Percentiles rank a stretch among this genome's conserved stretches.
These are phyloP conservation scores for Solanum chmielewskii DNA, from an alignment of 257 asterid genomes.

Conservation along the genomic window DNA sequence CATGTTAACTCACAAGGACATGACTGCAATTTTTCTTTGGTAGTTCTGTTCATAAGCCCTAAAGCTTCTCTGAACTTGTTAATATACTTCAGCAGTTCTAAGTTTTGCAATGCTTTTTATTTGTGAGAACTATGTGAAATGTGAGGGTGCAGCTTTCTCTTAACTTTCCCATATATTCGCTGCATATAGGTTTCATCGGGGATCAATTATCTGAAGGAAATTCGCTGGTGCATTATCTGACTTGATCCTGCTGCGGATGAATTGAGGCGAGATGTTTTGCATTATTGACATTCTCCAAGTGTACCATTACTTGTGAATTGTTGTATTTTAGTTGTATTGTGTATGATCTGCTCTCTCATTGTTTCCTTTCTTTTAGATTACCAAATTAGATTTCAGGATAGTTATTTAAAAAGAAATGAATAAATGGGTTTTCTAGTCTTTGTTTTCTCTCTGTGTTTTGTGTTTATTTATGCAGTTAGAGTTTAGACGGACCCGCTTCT, in stretches of 20 bases:
- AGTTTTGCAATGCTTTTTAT: background rate
- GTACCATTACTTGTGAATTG: background rate
- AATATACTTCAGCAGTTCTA: background rate
- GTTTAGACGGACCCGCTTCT: background rate
- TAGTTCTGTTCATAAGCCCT: background rate
- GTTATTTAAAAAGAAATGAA: background rate
- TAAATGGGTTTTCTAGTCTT: background rate
- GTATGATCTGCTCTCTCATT: background rate
- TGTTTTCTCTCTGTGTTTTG: background rate
- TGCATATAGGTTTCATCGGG: background rate
- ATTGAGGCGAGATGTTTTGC: background rate
- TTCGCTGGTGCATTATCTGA: background rate
- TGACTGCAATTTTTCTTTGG: background rate
- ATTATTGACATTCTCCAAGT: background rate
- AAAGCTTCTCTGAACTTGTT: background rate
- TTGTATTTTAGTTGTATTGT: background rate
- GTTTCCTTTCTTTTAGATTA: background rate
- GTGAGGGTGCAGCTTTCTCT: background rate
- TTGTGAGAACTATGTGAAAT: background rate
- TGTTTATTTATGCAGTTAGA: background rate
- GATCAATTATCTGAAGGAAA: background rate
- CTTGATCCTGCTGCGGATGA: background rate
- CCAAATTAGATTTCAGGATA: background rate
- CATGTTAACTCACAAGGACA: background rate
- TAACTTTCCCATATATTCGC: background rate